Conservation (phyloP, 306 rosid genomes). For the Rubus parviflorus region DNA sequence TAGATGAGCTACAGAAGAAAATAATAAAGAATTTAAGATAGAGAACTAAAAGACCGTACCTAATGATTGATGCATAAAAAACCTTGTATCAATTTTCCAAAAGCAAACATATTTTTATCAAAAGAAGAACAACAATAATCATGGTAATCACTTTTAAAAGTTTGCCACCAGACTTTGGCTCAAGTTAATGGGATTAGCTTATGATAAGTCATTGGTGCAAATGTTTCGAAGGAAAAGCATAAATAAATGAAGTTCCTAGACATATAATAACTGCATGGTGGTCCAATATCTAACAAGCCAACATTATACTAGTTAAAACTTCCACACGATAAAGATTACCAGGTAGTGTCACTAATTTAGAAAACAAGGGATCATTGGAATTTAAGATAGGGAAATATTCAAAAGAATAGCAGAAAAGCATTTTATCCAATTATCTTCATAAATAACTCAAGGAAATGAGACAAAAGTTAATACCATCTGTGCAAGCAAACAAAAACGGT, state of each 20-base stretch:
- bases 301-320: background rate
- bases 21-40: background rate
- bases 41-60: background rate
- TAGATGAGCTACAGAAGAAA: background rate
- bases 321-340: background rate
- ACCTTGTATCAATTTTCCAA: background rate
- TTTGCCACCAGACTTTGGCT: background rate
- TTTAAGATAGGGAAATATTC: background rate
- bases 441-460: background rate
- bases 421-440: background rate
- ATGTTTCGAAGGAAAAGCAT: background rate
- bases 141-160: background rate
- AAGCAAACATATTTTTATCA: background rate
- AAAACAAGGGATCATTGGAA: background rate
- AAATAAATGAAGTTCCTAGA: background rate
- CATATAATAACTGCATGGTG: background rate
- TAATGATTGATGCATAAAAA: background rate
- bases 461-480: background rate
- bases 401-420: background rate
- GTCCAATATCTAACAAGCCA: background rate
- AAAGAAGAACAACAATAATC: background rate
- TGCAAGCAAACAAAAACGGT: constrained; percentile 1
- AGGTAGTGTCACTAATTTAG: background rate
- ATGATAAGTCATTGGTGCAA: background rate
- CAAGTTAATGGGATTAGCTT: background rate